Conservation (phyloP, 306 rosid species). For the Quercus mongolica region DNA sequence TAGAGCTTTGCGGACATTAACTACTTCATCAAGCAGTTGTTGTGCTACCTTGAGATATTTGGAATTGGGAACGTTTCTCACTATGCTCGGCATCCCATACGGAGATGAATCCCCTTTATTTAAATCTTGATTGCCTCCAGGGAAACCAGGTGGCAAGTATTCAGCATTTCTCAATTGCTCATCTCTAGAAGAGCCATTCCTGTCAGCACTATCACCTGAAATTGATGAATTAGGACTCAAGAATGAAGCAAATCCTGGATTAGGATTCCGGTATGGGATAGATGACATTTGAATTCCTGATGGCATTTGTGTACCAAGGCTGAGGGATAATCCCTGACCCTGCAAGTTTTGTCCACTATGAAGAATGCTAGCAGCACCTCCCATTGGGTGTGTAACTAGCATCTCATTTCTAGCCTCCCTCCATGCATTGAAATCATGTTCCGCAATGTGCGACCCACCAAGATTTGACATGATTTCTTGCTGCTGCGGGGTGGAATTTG, state of each 20-base stretch:
- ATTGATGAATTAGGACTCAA: constrained; percentile 50
- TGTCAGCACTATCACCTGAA: constrained; percentile 39
- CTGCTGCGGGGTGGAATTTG: constrained; percentile 43
- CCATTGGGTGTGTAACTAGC: constrained; percentile 40
- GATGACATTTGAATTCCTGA: constrained; percentile 57
- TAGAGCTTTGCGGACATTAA: constrained; percentile 56
- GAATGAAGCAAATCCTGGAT: constrained; percentile 45
- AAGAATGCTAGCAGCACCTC: constrained; percentile 35
- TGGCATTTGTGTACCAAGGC: constrained; percentile 61
- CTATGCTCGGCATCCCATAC: constrained; percentile 44
- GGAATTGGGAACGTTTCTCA: constrained; percentile 53
- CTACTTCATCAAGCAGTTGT: constrained; percentile 75
- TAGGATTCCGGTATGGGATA: constrained; percentile 41
- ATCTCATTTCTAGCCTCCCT: constrained; percentile 56
- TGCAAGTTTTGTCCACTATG: constrained; percentile 54
- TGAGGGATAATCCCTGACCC: constrained; percentile 73
- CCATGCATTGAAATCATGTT: constrained; percentile 56
- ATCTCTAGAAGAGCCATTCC: constrained; percentile 47
- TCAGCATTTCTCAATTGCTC: constrained; percentile 47
- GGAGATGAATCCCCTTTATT: constrained; percentile 44
- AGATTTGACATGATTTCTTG: constrained; percentile 50
- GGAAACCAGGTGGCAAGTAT: constrained; percentile 38
- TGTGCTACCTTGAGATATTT: constrained; percentile 75
- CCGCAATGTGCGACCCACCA: constrained; percentile 37
- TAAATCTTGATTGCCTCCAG: constrained; percentile 45